Conservation (phyloP, 2,329 filamentous ascomycete genomes). For the Fusarium brevicatenulatum region DNA sequence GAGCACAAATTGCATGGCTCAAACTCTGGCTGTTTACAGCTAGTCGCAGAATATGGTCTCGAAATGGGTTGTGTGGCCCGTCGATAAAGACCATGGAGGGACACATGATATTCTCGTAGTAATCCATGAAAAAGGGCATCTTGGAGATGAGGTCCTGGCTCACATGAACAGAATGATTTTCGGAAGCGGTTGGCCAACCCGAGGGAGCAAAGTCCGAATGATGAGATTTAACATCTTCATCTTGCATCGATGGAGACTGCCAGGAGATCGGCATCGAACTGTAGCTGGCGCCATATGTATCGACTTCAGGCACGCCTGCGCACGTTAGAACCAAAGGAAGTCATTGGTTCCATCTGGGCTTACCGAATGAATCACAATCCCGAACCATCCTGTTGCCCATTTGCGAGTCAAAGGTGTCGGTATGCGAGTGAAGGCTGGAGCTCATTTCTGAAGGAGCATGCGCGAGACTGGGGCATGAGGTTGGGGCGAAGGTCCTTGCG, state of each 20-base stretch:
- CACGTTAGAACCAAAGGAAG: slow-evolving; percentile 52
- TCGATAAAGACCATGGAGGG: slow-evolving; percentile 93
- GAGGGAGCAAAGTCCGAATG: slow-evolving; percentile 57
- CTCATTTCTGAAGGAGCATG: slow-evolving; percentile 70
- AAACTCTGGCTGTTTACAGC: slow-evolving; percentile 82
- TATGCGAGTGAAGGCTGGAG: slow-evolving; percentile 69
- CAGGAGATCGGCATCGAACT: slow-evolving; percentile 61
- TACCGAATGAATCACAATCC: slow-evolving; percentile 67
- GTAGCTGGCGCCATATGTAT: slow-evolving; percentile 62
- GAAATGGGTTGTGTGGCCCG: slow-evolving; percentile 84
- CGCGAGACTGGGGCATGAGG: slow-evolving; percentile 69
- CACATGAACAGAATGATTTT: slow-evolving; percentile 60
- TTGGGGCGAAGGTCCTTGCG: slow-evolving; percentile 58
- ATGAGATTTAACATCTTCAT: slow-evolving; percentile 58
- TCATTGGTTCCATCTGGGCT: slow-evolving; percentile 51
- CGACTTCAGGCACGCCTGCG: slow-evolving; percentile 63
- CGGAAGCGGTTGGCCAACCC: slow-evolving; percentile 60
- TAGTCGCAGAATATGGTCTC: slow-evolving; percentile 82
- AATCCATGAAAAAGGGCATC: slow-evolving; percentile 90
- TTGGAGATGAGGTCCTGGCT: slow-evolving; percentile 75
- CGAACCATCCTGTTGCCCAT: slow-evolving; percentile 63
- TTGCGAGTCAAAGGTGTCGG: slow-evolving; percentile 67
- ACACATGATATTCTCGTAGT: slow-evolving; percentile 92
- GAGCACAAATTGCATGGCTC: slow-evolving; percentile 91
- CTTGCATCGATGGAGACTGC: slow-evolving; percentile 53